A percentile compares a stretch with the other conserved stretches of the same genome.
These are phyloP conservation scores for Cercospora sp. DNA, from an alignment of 2,329 filamentous ascomycete genomes.

Conservation along the genomic window DNA sequence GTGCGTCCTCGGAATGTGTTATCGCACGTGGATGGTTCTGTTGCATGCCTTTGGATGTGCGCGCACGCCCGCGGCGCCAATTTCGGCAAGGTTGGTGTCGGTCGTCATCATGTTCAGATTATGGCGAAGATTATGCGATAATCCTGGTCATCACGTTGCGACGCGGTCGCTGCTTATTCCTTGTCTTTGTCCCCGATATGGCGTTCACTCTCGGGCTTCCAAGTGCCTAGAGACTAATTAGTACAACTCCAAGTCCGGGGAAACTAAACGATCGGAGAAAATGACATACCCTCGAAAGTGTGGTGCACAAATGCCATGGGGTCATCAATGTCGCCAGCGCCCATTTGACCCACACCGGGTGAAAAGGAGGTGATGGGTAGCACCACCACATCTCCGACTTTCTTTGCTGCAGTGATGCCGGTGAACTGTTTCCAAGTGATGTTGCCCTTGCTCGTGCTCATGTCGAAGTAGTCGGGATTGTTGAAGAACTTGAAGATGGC, in stretches of 20 bases:
- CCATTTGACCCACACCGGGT: slow-evolving; percentile 91
- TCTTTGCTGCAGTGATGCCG: slow-evolving; percentile 77
- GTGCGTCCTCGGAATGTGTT: neutral
- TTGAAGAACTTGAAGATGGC: slow-evolving; percentile 91
- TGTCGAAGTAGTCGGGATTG: slow-evolving; percentile 83
- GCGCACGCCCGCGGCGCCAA: slow-evolving; percentile 2
- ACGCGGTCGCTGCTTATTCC: slow-evolving; percentile 4
- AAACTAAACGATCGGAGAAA: slow-evolving; percentile 16
- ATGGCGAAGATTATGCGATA: slow-evolving; percentile 11
- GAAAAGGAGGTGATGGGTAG: slow-evolving; percentile 97
- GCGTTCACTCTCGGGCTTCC: slow-evolving; percentile 72
- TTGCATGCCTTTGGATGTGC: neutral
- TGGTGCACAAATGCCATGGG: slow-evolving; percentile 98
- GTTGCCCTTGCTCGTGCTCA: slow-evolving; percentile 66
- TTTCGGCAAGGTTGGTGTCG: slow-evolving; percentile 2
- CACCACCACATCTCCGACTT: slow-evolving; percentile 89
- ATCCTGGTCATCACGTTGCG: slow-evolving; percentile 9
- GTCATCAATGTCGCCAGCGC: slow-evolving; percentile 81
- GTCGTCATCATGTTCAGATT: neutral
- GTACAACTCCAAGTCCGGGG: neutral
- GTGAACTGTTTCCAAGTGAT: slow-evolving; percentile 90
- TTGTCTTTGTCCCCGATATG: slow-evolving; percentile 59
- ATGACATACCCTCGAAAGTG: slow-evolving; percentile 80
- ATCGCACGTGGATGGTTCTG: slow-evolving; percentile 9
- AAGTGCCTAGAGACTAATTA: slow-evolving; percentile 58